Evolutionary conservation across 805 yeast genomes (phyloP), one percentile per base, ranked within the genome.

Genomic region (Debaryomyces prosopidis): DNA sequence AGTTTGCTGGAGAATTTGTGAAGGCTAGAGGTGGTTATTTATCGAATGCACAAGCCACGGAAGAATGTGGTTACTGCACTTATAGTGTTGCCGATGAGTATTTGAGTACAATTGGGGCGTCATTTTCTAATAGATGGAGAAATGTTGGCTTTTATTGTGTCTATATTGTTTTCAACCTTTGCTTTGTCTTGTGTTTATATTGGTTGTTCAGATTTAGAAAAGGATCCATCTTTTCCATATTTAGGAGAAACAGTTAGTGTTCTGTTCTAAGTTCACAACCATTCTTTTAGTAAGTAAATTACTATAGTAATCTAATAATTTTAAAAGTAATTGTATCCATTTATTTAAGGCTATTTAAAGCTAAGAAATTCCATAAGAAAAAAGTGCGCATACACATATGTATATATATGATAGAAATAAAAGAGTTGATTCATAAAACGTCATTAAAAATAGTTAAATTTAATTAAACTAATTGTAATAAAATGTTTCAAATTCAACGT

Each of bases 111-210:
- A 65, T 77, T 40, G 69, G 71, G 47, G 68, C 79, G 41, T 58
- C 64, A n/a, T 82, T 69, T 62, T 45, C 61, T 37, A 57, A 77
- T 47, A 66, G 81, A 34, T 85, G 89, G 89, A 77, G 89, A 66
- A 81, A 36, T 19, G 66, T 84, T 49, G 89, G 89, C 18, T 70
- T 84, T 54, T 72, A 73, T 55, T 77, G 80, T 73, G 82, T 71
- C 36, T 84, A 76, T 66, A 73, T 81, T 43, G 48, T 67, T 32
- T 81, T 83, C 71, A 82, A 84, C 52, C 45, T 76, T 28, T 50
- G 53, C 45, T 76, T 72, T 9, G 71, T 75, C 75, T 60, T 68
- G 37, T 54, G 34, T 17, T 60, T 65, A 40, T 73, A 71, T 50
- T 71, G 60, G 53, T 18, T 59, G 11, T 48, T 66, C 34, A 53